Conservation (phyloP, 345 rosid genomes). For the Conringia planisiliqua region DNA sequence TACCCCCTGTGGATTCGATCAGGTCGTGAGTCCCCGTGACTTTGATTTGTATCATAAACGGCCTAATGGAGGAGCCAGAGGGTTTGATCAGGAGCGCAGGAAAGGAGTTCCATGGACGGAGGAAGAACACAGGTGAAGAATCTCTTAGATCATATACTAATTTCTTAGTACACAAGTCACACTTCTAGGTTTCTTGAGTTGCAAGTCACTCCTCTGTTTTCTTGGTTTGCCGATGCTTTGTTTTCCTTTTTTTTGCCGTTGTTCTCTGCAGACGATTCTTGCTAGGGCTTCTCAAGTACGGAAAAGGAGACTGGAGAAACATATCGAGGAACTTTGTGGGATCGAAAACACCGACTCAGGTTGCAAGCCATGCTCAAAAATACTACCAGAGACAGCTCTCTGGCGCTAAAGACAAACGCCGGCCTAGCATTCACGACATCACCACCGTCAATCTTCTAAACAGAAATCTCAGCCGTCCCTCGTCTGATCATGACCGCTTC, state of each 20-base stretch:
- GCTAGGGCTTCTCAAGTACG: constrained; percentile 85
- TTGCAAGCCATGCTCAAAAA: constrained; percentile 99
- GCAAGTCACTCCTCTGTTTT: constrained; percentile 3
- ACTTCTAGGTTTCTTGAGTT: neutral
- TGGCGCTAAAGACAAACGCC: constrained; percentile 86
- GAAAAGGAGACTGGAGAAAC: constrained; percentile 98
- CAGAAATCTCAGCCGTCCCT: constrained; percentile 34
- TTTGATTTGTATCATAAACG: constrained; percentile 27
- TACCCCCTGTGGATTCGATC: constrained; percentile 67
- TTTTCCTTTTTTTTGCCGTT: neutral
- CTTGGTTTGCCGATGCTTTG: neutral
- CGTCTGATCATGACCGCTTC: constrained; percentile 28
- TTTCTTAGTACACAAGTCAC: constrained; percentile 2
- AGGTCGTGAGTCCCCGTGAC: constrained; percentile 39
- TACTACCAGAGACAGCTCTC: constrained; percentile 87
- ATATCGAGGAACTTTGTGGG: constrained; percentile 87
- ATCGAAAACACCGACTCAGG: constrained; percentile 92
- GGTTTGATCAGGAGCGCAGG: constrained; percentile 74
- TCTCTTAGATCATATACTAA: neutral
- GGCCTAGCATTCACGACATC: constrained; percentile 98
- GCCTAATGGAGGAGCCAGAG: constrained; percentile 25
- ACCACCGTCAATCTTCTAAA: constrained; percentile 75
- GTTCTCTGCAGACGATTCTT: constrained; percentile 62
- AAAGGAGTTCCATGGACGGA: constrained; percentile 99
- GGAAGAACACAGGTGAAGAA: constrained; percentile 86